Conservation (phyloP, 495 filamentous ascomycete genomes). For the Acidiella bohemica region DNA sequence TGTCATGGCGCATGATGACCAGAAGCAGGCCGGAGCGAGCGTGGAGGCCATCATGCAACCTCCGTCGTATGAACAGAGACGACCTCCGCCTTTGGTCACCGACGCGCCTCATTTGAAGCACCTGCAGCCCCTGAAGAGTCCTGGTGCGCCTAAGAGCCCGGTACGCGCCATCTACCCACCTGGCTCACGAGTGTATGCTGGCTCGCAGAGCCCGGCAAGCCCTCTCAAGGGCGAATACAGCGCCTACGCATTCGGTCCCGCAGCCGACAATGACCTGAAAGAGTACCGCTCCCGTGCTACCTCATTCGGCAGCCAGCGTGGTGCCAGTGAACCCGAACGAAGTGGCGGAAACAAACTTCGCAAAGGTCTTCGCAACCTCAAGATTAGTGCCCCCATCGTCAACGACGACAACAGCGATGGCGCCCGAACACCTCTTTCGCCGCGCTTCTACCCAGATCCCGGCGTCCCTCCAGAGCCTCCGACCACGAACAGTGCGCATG, state of each 20-base stretch:
- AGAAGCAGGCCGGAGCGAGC: slow-evolving; percentile 30
- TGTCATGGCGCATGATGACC: slow-evolving; percentile 77
- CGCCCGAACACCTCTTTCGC: slow-evolving; percentile 43
- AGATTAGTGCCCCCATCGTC: slow-evolving; percentile 44
- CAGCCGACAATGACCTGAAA: background rate
- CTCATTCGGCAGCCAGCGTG: slow-evolving; percentile 26
- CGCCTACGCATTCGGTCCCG: background rate
- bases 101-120: slow-evolving; percentile 10
- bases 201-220: slow-evolving; percentile 12
- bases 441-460: slow-evolving; percentile 41
- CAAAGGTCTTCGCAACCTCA: slow-evolving; percentile 37
- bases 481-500: slow-evolving; percentile 12
- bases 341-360: slow-evolving; percentile 19
- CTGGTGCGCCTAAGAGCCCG: slow-evolving; percentile 9
- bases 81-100: slow-evolving; percentile 13
- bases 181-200: slow-evolving; percentile 12
- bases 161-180: slow-evolving; percentile 31
- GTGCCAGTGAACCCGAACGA: background rate
- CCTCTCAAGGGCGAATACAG: slow-evolving; percentile 11
- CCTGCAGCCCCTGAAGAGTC: slow-evolving; percentile 13
- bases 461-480: slow-evolving; percentile 39
- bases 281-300: slow-evolving; percentile 20
- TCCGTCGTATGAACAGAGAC: slow-evolving; percentile 9
- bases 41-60: background rate
- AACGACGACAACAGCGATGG: slow-evolving; percentile 31